These are phyloP conservation scores for Fonsecaea monophora DNA, from an alignment of 2,329 filamentous ascomycete genomes.

Conservation along the genomic window DNA sequence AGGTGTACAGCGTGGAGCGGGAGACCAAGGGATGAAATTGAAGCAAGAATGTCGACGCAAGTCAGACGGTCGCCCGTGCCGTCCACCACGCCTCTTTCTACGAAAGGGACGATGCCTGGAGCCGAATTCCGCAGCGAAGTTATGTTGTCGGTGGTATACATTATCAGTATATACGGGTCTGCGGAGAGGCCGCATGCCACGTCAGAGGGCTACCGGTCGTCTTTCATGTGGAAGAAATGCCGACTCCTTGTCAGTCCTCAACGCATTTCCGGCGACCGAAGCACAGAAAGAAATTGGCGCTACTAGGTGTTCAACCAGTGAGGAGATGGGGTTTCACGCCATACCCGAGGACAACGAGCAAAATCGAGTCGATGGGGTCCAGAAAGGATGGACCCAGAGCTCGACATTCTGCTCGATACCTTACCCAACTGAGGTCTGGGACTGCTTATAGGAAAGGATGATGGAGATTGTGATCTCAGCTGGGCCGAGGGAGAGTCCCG, in stretches of 20 bases:
- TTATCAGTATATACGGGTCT: background rate
- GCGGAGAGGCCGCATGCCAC: background rate
- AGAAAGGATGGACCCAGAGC: background rate
- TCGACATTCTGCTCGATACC: background rate
- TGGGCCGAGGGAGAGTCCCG: background rate
- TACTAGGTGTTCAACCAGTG: background rate
- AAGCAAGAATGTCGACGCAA: background rate
- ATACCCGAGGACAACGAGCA: background rate
- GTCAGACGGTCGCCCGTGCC: background rate
- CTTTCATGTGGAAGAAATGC: background rate
- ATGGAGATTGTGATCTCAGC: background rate
- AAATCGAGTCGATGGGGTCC: background rate
- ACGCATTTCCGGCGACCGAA: background rate
- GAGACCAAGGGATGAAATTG: slow-evolving; percentile 26
- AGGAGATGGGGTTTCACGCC: background rate
- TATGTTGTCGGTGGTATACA: background rate
- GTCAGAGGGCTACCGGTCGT: background rate
- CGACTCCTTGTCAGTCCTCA: background rate
- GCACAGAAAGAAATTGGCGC: background rate
- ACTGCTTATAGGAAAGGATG: background rate
- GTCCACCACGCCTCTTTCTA: background rate
- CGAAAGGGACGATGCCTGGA: background rate
- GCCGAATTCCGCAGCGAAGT: background rate
- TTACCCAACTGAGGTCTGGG: background rate
- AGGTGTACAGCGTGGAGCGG: slow-evolving; percentile 29